Evolutionary conservation across 257 asterid species (phyloP).

Genomic region (Paraleonurus japonicus): DNA sequence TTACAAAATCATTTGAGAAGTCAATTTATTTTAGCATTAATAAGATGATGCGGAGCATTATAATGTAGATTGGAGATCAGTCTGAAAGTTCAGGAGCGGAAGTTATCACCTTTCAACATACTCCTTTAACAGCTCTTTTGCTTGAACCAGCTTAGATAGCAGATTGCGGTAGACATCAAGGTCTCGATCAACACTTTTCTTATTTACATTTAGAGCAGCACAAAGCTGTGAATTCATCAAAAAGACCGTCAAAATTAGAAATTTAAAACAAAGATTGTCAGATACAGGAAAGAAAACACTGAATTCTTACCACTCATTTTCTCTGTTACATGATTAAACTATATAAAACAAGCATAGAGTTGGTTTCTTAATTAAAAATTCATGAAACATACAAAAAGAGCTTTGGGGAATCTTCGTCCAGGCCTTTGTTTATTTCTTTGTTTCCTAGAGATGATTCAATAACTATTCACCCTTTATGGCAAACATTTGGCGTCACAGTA

Average conservation of each 20-base stretch:
- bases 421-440: background rate
- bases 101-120: constrained; percentile 76
- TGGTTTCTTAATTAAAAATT: background rate
- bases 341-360: background rate
- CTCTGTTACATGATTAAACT: background rate
- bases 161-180: constrained; percentile 94
- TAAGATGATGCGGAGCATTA: background rate
- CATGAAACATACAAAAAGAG: background rate
- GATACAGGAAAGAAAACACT: background rate
- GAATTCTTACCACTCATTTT: background rate
- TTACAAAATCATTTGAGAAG: background rate
- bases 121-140: constrained; percentile 88
- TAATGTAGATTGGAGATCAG: background rate
- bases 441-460: background rate
- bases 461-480: background rate
- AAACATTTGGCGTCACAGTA: background rate
- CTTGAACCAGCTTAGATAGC: constrained; percentile 96
- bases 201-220: constrained; percentile 74
- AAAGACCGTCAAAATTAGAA: background rate
- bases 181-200: constrained; percentile 93
- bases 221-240: constrained; percentile 67
- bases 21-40: background rate
- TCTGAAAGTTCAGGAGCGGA: constrained; percentile 7
- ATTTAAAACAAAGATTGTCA: background rate
- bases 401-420: background rate